phyloP scores from a whole-genome alignment of 2,329 filamentous ascomycete species.

The Colletotrichum australisinense region DNA sequence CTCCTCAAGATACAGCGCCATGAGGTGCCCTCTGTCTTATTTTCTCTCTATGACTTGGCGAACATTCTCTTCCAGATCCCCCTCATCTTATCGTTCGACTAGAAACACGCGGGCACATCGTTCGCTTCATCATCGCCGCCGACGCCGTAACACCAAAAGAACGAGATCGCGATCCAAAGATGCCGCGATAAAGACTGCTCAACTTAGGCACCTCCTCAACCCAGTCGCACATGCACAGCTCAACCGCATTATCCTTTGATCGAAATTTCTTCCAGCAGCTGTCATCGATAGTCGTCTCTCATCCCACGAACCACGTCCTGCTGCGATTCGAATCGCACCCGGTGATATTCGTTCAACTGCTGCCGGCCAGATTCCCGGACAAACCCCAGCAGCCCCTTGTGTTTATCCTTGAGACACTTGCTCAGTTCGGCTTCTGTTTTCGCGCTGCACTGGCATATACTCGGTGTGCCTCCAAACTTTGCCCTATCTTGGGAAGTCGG shows the following conservation, averaged over 20 bases:
- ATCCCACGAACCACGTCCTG: slow-evolving; percentile 32
- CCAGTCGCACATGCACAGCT: background rate
- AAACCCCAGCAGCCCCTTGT: slow-evolving; percentile 44
- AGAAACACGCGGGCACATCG: background rate
- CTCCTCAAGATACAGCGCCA: background rate
- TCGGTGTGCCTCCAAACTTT: slow-evolving; percentile 43
- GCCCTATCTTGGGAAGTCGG: slow-evolving; percentile 37
- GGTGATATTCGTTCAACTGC: slow-evolving; percentile 36
- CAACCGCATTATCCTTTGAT: background rate
- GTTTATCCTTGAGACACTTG: slow-evolving; percentile 40
- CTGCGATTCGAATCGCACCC: slow-evolving; percentile 25
- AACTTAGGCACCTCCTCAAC: background rate
- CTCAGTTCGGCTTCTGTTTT: slow-evolving; percentile 39
- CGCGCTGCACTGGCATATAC: slow-evolving; percentile 41
- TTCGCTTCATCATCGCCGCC: background rate
- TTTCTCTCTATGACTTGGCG: background rate
- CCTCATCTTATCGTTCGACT: background rate
- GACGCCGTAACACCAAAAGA: background rate
- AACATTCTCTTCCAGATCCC: background rate
- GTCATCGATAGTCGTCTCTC: slow-evolving; percentile 26
- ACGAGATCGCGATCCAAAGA: background rate
- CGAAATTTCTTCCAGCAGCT: background rate
- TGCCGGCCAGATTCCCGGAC: slow-evolving; percentile 44
- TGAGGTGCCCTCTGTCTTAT: background rate
- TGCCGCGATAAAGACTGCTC: background rate